Conservation (phyloP, 495 filamentous ascomycete species). For the Trichoderma reesei region DNA sequence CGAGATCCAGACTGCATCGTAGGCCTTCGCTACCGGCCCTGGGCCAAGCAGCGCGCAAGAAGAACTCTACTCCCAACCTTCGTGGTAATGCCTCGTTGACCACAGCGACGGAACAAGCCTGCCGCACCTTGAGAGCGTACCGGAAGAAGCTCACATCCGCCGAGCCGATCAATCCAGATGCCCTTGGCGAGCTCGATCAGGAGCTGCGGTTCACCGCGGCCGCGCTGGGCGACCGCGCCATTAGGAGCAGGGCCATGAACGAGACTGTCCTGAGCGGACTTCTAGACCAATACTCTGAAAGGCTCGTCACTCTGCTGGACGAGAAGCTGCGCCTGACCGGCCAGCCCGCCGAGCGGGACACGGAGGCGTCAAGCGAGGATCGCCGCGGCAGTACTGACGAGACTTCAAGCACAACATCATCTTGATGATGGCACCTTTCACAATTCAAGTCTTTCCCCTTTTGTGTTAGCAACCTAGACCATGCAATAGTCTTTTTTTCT, state of each 20-base stretch:
- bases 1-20: conserved; percentile 35
- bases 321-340: conserved; percentile 47
- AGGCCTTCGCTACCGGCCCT: conserved; percentile 47
- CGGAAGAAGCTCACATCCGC: conserved; percentile 67
- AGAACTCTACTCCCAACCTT: conserved; percentile 17
- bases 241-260: conserved; percentile 41
- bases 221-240: conserved; percentile 52
- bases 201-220: conserved; percentile 69
- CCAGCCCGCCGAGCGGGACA: conserved; percentile 8
- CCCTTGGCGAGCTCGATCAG: conserved; percentile 63
- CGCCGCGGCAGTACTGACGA: conserved; percentile 1
- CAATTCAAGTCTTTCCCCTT: not conserved
- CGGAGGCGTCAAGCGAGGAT: not conserved
- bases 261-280: conserved; percentile 52
- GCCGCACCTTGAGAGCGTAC: conserved; percentile 68
- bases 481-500: not conserved
- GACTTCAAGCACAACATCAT: not conserved
- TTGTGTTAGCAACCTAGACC: not conserved
- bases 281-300: conserved; percentile 63
- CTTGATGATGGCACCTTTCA: not conserved
- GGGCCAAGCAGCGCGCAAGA: conserved; percentile 19
- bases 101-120: conserved; percentile 70
- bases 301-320: conserved; percentile 58
- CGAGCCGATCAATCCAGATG: conserved; percentile 51
- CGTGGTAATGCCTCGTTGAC: conserved; percentile 50